Conservation (phyloP, 2,329 filamentous ascomycete species). For the Exophiala sideris region DNA sequence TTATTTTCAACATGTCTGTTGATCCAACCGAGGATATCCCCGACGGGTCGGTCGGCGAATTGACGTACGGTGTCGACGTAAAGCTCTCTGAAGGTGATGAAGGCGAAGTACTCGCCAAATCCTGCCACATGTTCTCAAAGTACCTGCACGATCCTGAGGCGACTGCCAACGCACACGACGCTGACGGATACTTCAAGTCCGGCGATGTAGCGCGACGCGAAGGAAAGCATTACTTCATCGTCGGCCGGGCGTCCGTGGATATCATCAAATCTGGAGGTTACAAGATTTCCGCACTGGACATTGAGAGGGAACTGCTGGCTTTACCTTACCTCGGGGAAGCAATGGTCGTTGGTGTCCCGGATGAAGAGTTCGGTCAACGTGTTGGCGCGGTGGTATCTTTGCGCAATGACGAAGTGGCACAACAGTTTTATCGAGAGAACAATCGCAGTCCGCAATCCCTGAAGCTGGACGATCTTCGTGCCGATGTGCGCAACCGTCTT, state of each 20-base stretch:
- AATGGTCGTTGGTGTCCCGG: slow-evolving; percentile 49
- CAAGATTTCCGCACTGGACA: slow-evolving; percentile 51
- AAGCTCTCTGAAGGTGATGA: slow-evolving; percentile 46
- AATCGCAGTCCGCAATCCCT: slow-evolving; percentile 26
- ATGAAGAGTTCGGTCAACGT: slow-evolving; percentile 49
- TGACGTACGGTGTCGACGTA: slow-evolving; percentile 39
- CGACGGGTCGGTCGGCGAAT: slow-evolving; percentile 34
- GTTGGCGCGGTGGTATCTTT: slow-evolving; percentile 44
- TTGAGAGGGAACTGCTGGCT: slow-evolving; percentile 48
- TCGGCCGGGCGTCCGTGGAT: slow-evolving; percentile 47
- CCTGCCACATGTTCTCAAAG: slow-evolving; percentile 41
- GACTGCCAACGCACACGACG: slow-evolving; percentile 27
- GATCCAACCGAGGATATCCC: slow-evolving; percentile 30
- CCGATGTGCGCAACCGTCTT: slow-evolving; percentile 44
- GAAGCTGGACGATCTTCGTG: slow-evolving; percentile 41
- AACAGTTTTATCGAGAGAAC: slow-evolving; percentile 23
- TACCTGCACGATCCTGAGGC: slow-evolving; percentile 38
- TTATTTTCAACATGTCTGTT: slow-evolving; percentile 42
- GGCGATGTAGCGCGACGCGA: slow-evolving; percentile 35
- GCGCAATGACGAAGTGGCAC: slow-evolving; percentile 23
- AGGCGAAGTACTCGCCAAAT: slow-evolving; percentile 46
- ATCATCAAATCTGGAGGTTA: slow-evolving; percentile 53
- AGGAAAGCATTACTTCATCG: slow-evolving; percentile 42
- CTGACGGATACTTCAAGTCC: slow-evolving; percentile 43
- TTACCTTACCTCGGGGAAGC: slow-evolving; percentile 47